Percentiles rank a stretch among this genome's conserved stretches.
Conservation (phyloP, 768 basidiomycete species). For the Psilocybe cubensis region DNA sequence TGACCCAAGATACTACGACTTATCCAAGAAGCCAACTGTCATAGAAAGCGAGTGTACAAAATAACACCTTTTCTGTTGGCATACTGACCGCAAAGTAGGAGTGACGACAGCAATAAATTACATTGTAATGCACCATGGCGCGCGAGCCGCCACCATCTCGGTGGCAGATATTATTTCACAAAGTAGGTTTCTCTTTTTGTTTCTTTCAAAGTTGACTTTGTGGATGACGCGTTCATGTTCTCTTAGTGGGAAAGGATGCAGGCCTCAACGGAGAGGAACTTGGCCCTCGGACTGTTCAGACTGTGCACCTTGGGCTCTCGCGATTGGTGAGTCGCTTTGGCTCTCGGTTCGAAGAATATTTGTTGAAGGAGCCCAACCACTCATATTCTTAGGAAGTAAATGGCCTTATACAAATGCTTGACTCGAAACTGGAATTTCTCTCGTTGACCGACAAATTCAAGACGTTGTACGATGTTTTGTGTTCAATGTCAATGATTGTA, state of each 20-base stretch:
- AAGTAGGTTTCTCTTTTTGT: background rate
- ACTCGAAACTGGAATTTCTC: background rate
- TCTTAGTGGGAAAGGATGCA: constrained; percentile 1
- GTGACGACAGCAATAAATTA: background rate
- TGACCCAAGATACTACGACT: background rate
- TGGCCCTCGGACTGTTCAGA: constrained; percentile 1
- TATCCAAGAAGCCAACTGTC: background rate
- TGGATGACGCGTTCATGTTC: too few species aligned
- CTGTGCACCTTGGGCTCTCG: background rate
- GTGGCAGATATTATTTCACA: background rate
- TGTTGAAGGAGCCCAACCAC: background rate
- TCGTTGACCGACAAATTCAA: background rate
- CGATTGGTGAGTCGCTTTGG: constrained; percentile 1
- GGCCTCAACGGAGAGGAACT: background rate
- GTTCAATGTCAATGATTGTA: background rate
- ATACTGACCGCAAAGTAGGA: background rate
- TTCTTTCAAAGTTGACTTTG: too few species aligned
- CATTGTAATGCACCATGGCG: background rate
- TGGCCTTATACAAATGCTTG: background rate
- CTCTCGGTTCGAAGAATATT: background rate
- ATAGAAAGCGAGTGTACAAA: background rate
- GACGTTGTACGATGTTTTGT: background rate
- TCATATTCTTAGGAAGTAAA: background rate
- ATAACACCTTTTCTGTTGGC: too few species aligned
- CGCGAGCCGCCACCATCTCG: background rate